Base-by-base conservation (phyloP, 768 basidiomycete genomes). In the Paxillus involutus region DNA sequence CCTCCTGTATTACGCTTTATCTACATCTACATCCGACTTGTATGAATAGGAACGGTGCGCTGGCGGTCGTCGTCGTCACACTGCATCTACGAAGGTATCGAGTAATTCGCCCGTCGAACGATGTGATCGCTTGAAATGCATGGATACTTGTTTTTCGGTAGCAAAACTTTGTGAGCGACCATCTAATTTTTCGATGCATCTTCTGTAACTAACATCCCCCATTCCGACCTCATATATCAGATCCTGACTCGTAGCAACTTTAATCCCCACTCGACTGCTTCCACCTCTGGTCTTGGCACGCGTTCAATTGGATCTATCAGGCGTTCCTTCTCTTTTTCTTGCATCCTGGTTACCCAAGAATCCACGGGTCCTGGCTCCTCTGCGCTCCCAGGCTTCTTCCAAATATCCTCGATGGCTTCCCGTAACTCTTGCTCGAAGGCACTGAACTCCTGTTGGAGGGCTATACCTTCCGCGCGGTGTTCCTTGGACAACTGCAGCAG, bases 401-500 rank as follows among this genome's bases (percentile, higher is more conserved):
- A 94, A 9, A 88, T 78, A 53, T 83, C 84, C 13, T 86, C 83
- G 13, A 91, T 64, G 6, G 81, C 80, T 16, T 73, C 72, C 9
- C 72, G 68, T 12, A 89, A 62, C 69, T 88, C 85, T 30, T 56
- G 59, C 56, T 85, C 80, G 55, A 95, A 87, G 0, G 70, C 68
- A 3, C 60, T 56, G 1, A 92, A 70, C 42, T 84, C 81, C 5
- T 71, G 62, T 66, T 96, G 92, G 53, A 97, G 71, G 2, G 70
- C 73, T 36, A 66, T 59, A 0, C 87, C 94, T 56, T 90, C 87
- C n/a, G 73, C 69, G 2, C 82, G 77, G 64, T 95, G 91, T 37
- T 80, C 82, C 5, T 76, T 55, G 0, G 86, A 83, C 52, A 91
- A 82, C 54, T 88, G 81, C 47, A 88, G 71, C 21, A 97, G 74